Evolutionary conservation across 108 stramenopile species (phyloP), one percentile per base, ranked within the genome.

Genomic region (Discostella pseudostelligera): DNA sequence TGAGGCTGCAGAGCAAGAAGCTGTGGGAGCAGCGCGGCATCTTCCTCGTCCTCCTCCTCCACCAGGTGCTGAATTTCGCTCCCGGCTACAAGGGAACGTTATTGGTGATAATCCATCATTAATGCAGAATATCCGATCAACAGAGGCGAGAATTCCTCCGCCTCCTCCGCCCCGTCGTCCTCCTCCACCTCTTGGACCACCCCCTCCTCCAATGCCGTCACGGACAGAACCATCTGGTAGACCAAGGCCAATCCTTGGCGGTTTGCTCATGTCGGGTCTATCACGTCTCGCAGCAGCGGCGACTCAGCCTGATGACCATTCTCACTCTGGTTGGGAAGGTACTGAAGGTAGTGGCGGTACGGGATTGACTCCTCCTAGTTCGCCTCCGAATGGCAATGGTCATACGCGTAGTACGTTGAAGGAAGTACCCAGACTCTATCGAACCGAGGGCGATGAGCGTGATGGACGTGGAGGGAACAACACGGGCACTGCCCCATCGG

Each of bases 231-330:
- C 55, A 14, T 13, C 40, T 37, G 62, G 37, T n/a, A 67, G 87
- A 59, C 88, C 88, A 10, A 67, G 74, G 40, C 88, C 89, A 5
- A 82, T 93, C 25, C 74, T 93, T 59, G 88, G 88, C 32, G 87
- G 89, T 1, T 62, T 93, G 22, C 72, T 93, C 40, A 59, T 81
- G 53, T 74, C 78, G 3, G 90, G 90, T 58, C 73, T 82, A 54
- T 84, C 71, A 20, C 74, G 83, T 17, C 62, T 90, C 37, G 84
- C 89, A 8, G 79, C 85, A 4, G 83, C 82, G 54, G 86, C 87
- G 9, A 60, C 79, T 16, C 60, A 85, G 20, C 87, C 87, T 9
- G 86, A 88, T n/a, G 74, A 76, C 16, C 17, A 46, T 20, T 43
- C 22, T 17, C 21, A 40, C 5, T 13, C 24, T 20, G 2, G 4